These are phyloP conservation scores for Protea cynaroides DNA, from an alignment of 164 flowering plant species.

Conservation along the genomic window DNA sequence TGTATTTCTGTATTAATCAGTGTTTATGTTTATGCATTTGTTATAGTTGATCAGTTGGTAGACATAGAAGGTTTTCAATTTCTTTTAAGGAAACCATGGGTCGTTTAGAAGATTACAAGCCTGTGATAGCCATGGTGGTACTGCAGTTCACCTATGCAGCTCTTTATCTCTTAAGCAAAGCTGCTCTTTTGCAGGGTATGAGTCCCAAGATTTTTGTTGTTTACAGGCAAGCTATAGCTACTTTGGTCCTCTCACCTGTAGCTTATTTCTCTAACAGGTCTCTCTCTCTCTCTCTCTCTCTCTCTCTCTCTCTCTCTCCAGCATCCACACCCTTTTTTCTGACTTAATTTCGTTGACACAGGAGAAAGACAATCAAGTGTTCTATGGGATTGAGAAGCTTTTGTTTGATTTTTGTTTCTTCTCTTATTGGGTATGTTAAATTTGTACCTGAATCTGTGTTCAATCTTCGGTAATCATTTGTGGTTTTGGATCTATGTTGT, in stretches of 20 bases:
- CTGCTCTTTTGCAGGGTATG: slow-evolving; percentile 55
- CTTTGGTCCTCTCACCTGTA: slow-evolving; percentile 46
- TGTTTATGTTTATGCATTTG: no score
- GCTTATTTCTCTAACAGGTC: slow-evolving; percentile 37
- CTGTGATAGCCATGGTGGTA: slow-evolving; percentile 39
- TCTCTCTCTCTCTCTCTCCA: slow-evolving; percentile 15
- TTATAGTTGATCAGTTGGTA: no score
- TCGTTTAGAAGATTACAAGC: slow-evolving; percentile 24
- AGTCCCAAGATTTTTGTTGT: slow-evolving; percentile 61
- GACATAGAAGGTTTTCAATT: no score
- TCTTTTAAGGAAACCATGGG: slow-evolving; percentile 12
- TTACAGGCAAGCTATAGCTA: slow-evolving; percentile 64
- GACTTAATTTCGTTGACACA: slow-evolving; percentile 8
- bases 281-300: neutral
- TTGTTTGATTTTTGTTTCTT: slow-evolving; percentile 38
- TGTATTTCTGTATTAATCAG: no score
- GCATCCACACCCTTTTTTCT: neutral
- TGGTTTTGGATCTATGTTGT: neutral
- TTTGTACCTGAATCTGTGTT: neutral
- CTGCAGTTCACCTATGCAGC: slow-evolving; percentile 47
- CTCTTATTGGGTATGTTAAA: slow-evolving; percentile 59
- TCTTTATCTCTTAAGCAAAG: slow-evolving; percentile 38
- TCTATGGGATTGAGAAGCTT: slow-evolving; percentile 41
- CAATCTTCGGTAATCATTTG: neutral
- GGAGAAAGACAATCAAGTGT: slow-evolving; percentile 19